phyloP scores from a whole-genome alignment of 257 asterid species.

The Fraxinus excelsior region DNA sequence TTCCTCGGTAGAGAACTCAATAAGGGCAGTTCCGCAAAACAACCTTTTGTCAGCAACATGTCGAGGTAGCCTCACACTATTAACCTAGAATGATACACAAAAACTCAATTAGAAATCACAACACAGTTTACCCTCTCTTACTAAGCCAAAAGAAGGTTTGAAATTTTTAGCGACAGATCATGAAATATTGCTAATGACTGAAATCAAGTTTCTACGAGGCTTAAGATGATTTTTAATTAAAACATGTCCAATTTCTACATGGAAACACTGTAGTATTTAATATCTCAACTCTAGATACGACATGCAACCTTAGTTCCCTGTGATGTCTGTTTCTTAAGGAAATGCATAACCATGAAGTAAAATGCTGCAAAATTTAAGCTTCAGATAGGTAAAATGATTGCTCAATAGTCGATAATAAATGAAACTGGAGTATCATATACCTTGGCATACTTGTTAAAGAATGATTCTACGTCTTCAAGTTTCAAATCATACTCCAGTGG shows the following conservation, averaged over 20 bases:
- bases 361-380: conserved; percentile 3
- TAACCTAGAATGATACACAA: conserved; percentile 56
- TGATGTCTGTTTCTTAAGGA: background rate
- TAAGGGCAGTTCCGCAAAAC: conserved; percentile 84
- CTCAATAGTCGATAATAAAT: background rate
- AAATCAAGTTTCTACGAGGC: background rate
- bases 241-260: background rate
- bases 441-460: conserved; percentile 71
- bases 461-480: conserved; percentile 78
- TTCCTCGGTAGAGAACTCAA: conserved; percentile 87
- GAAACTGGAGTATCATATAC: conserved; percentile 29
- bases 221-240: background rate
- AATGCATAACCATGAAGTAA: background rate
- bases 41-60: conserved; percentile 85
- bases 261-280: conserved; percentile 23
- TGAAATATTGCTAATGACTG: background rate
- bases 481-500: conserved; percentile 77
- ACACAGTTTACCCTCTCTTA: background rate
- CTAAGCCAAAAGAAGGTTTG: background rate
- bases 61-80: conserved; percentile 96
- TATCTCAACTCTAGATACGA: background rate
- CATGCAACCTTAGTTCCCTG: background rate
- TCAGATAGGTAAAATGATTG: conserved; percentile 8
- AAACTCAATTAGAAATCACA: background rate
- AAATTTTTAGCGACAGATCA: background rate